Conservation (phyloP, 345 rosid species). For the Barbarea vulgaris region DNA sequence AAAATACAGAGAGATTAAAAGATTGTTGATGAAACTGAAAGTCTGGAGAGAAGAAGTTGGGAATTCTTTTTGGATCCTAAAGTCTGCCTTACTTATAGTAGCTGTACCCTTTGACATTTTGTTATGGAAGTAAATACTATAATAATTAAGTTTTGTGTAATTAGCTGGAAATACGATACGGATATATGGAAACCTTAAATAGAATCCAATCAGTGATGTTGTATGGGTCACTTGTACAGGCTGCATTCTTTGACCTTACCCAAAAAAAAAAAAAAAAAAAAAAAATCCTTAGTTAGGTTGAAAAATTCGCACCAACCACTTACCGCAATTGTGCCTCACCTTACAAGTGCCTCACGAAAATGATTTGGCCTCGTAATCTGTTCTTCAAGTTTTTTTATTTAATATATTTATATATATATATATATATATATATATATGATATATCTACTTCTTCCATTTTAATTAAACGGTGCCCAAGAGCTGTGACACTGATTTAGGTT, state of each 20-base stretch:
- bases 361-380: not conserved
- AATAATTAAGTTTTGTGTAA: not conserved
- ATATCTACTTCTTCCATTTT: not conserved
- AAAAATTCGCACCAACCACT: not conserved
- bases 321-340: not conserved
- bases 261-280: not conserved
- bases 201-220: not conserved
- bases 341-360: not conserved
- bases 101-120: not conserved
- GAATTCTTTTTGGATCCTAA: conserved; percentile 1
- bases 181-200: not conserved
- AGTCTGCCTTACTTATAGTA: not conserved
- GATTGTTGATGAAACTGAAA: not conserved
- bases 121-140: not conserved
- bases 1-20: not conserved
- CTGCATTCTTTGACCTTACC: conserved; percentile 15
- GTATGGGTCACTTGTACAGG: conserved; percentile 6
- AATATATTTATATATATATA: no score
- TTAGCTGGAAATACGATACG: not conserved
- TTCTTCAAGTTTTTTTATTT: not conserved
- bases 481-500: not conserved
- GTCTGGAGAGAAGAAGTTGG: no score
- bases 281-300: not conserved
- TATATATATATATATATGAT: no score
- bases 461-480: not conserved